phyloP scores from a whole-genome alignment of 768 basidiomycete genomes.

The Rubroboletus satanas region DNA sequence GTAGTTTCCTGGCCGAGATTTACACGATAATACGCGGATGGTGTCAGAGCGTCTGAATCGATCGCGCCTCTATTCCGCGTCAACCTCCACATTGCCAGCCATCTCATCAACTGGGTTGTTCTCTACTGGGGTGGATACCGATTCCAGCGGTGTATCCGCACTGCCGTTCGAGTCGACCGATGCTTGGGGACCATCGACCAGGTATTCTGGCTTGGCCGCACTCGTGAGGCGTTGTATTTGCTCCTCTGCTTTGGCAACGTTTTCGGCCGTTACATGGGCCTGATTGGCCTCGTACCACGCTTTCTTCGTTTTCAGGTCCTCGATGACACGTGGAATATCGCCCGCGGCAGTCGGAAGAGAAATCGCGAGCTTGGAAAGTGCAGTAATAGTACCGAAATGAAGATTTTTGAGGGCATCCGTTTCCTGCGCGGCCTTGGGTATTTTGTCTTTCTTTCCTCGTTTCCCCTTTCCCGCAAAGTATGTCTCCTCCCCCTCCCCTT shows the following conservation, averaged over 20 bases:
- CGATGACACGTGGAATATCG: conserved; percentile 80
- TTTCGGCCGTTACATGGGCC: conserved; percentile 70
- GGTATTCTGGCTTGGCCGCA: conserved; percentile 36
- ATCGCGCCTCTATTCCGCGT: conserved; percentile 25
- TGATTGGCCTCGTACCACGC: conserved; percentile 95
- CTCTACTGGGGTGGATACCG: conserved; percentile 40
- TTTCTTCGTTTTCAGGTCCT: conserved; percentile 92
- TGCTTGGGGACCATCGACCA: conserved; percentile 25
- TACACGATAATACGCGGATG: conserved; percentile 9
- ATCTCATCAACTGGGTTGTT: conserved; percentile 27
- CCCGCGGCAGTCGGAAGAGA: conserved; percentile 74
- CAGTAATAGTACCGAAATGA: conserved; percentile 81
- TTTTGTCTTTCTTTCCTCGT: conserved; percentile 55
- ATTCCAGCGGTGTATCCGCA: conserved; percentile 44
- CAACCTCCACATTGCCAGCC: conserved; percentile 37
- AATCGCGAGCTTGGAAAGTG: conserved; percentile 84
- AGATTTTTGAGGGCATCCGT: conserved; percentile 51
- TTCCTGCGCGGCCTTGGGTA: conserved; percentile 38
- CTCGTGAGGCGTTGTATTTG: conserved; percentile 62
- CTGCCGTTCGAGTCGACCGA: conserved; percentile 37
- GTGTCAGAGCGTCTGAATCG: conserved; percentile 7
- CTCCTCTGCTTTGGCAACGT: conserved; percentile 74
- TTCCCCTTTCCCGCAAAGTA: conserved; percentile 76
- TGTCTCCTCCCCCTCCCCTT: conserved; percentile 77
- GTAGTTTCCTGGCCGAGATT: conserved; percentile 17